Evolutionary conservation across 331 rosid species (phyloP), one percentile per base, ranked within the genome.

Genomic region (Pyrus hybrid): DNA sequence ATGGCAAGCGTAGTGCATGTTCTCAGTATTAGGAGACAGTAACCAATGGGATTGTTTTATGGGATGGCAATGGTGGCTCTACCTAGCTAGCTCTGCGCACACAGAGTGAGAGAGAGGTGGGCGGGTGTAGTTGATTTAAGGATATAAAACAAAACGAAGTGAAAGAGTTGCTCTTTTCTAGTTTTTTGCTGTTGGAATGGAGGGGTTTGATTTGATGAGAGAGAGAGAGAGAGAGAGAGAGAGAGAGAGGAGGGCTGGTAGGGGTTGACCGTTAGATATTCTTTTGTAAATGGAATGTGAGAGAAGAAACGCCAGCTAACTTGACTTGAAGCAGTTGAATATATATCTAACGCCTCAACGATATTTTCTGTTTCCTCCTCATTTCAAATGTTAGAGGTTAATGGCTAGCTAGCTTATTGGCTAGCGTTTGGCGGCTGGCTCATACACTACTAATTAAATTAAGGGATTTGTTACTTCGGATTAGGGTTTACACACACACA

Each of bases 211-310:
- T 37, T 37, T 37, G 45, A 37, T 37, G 43, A 22, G 45, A 37
- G 45, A 37, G 45, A 37, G 45, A 37, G 43, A 35, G 43, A 35
- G 43, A 35, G 43, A 35, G 45, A 37, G 45, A 37, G 45, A 37
- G 45, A 35, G 43, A 30, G 33, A 30, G 33, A 30, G 33, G 30
- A 29, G 30, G 82, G 84, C 85, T 61, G 89, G 87, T 83, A 81
- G 89, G 79, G 84, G 86, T 87, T 87, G 91, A 87, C 91, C 79
- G 91, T 87, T 87, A 87, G 91, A 57, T 85, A 76, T 67, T 64
- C 33, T 64, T 30, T 9, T 85, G 37, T 33, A 73, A 62, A 83
- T 57, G 68, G 76, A 64, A 26, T 41, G 57, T 54, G 61, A 72
- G 6, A 7, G 21, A 25, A 64, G 13, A 28, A 61, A 76, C 49